Evolutionary conservation across 2,329 filamentous ascomycete genomes (phyloP), one percentile per base, ranked within the genome.

Genomic region (Teratosphaeria zuluensis): DNA sequence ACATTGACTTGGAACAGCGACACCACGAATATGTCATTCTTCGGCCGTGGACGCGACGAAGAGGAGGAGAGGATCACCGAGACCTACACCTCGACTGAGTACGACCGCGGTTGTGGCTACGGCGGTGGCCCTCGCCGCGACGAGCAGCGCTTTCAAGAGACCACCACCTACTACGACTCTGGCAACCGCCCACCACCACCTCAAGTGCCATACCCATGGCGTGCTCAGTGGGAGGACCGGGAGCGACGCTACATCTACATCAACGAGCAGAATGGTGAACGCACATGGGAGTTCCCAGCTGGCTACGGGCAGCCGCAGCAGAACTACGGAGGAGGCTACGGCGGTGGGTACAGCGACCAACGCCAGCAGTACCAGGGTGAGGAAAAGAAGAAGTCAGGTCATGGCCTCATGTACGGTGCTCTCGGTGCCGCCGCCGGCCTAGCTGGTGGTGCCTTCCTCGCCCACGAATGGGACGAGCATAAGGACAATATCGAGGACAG

Each of bases 211-310:
- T 70, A 69, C 35, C 77, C 77, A 16, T 80, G 77, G 77, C 63
- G 72, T 52, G 69, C 77, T n/a, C 72, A 73, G 55, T 79, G 75
- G 75, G 74, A 77, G 54, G 67, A 70, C 24, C 69, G 68, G 56
- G 71, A 72, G 24, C 62, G 70, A 42, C 72, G 76, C 63, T 79
- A 74, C 70, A 65, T 75, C 65, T 80, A 73, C 68, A 67, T 79
- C 61, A 80, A 80, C 67, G 70, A 75, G 57, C 69, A 77, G 63
- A 79, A 72, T 24, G 77, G 77, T 46, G 71, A 78, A 65, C 70
- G 72, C 19, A 75, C 68, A 52, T 76, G 71, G 62, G 68, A 77
- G 32, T 67, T 69, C 53, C 76, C 76, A 30, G 62, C 56, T 42
- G 57, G 62, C 28, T 63, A 64, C 21, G 63, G 61, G 32, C 59